Conservation (phyloP, 148 eudicot species). For the Arbutus unedo region DNA sequence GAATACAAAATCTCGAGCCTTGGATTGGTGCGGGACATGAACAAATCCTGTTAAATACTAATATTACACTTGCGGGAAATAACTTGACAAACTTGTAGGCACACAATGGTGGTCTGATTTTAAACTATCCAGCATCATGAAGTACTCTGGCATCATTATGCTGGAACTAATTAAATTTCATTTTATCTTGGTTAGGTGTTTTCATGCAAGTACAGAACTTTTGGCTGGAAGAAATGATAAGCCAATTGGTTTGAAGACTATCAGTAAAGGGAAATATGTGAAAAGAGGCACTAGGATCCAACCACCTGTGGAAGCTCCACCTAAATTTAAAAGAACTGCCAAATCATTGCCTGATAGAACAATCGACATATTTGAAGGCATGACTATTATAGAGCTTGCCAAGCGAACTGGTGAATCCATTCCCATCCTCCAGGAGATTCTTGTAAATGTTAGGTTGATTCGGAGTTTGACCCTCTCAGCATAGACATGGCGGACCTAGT, state of each 20-base stretch:
- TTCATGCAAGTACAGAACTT: constrained; percentile 56
- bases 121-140: not conserved
- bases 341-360: constrained; percentile 56
- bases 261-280: constrained; percentile 49
- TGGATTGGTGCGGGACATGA: not conserved
- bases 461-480: constrained; percentile 83
- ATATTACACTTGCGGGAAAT: not conserved
- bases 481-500: constrained; percentile 85
- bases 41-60: not conserved
- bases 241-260: constrained; percentile 40
- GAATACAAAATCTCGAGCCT: too few relatives aligned
- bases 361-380: constrained; percentile 90
- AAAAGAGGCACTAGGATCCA: constrained; percentile 40
- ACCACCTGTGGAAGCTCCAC: constrained; percentile 79
- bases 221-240: constrained; percentile 42
- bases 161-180: not conserved
- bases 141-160: not conserved
- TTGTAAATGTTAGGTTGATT: constrained; percentile 65
- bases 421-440: constrained; percentile 51
- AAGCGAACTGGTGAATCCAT: constrained; percentile 69
- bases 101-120: not conserved
- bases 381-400: constrained; percentile 77
- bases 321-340: constrained; percentile 40
- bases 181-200: constrained; percentile 36
- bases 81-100: too few relatives aligned